Conservation (phyloP, 148 eudicot genomes). For the Heliamphora exappendiculata region DNA sequence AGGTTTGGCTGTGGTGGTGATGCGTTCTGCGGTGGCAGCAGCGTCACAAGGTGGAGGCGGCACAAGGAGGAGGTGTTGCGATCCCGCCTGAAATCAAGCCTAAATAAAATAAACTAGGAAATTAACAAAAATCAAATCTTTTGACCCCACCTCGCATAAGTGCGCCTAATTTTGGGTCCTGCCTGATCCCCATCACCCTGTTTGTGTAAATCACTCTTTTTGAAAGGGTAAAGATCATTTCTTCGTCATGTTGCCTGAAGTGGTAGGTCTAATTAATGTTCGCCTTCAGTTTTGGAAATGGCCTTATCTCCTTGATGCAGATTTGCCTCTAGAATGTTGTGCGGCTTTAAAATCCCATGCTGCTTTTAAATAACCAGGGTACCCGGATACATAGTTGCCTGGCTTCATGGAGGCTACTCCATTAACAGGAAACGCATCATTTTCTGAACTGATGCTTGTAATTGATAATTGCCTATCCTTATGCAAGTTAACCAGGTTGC, state of each 20-base stretch:
- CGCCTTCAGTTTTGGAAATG: neutral
- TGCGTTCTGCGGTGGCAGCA: no score
- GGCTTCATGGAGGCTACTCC: neutral
- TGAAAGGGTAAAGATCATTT: no score
- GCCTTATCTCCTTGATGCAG: neutral
- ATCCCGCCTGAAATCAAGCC: no score
- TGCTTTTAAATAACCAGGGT: neutral
- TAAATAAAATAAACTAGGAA: no score
- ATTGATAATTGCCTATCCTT: neutral
- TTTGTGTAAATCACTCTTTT: neutral
- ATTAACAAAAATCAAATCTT: no score
- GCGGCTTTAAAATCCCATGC: neutral
- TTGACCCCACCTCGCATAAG: no score
- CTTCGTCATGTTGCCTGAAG: neutral
- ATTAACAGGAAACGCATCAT: no score
- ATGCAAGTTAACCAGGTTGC: neutral
- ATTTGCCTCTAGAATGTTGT: neutral
- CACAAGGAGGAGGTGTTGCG: no score
- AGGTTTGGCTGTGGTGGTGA: no score
- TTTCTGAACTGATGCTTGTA: neutral
- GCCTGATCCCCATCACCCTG: no score
- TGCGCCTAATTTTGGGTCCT: no score
- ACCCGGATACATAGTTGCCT: neutral
- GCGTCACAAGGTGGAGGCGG: no score
- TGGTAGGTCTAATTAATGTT: neutral